These are phyloP conservation scores for Suhomyces bribrorum DNA, from an alignment of 1,139 yeast species.

Conservation along the genomic window DNA sequence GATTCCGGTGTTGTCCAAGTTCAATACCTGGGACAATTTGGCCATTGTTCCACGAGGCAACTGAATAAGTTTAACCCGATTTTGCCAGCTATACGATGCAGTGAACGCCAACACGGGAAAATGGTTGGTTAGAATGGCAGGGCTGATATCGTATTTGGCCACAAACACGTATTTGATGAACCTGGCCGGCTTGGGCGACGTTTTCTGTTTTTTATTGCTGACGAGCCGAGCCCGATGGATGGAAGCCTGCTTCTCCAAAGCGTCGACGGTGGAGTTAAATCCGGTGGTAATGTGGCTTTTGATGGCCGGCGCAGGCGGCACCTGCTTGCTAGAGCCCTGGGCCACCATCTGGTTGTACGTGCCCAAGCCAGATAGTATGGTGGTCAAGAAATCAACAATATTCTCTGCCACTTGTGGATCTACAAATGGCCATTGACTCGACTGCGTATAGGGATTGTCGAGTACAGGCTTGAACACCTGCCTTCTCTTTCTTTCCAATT, in stretches of 20 bases:
- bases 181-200: background rate
- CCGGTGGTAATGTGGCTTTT: constrained; percentile 41
- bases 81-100: constrained; percentile 33
- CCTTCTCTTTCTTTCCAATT: constrained; percentile 44
- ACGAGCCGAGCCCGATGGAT: constrained; percentile 15
- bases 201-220: constrained; percentile 12
- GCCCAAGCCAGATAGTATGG: constrained; percentile 40
- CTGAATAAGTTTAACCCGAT: constrained; percentile 51
- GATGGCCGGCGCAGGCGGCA: constrained; percentile 29
- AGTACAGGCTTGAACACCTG: constrained; percentile 62
- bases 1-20: constrained; percentile 28
- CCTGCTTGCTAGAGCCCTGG: constrained; percentile 10
- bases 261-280: constrained; percentile 54
- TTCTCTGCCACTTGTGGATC: constrained; percentile 38
- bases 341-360: constrained; percentile 26
- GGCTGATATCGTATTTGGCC: constrained; percentile 54
- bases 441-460: constrained; percentile 58
- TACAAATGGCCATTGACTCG: constrained; percentile 53
- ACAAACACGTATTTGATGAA: constrained; percentile 50
- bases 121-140: constrained; percentile 48
- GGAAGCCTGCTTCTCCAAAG: constrained; percentile 51
- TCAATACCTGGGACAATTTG: constrained; percentile 36
- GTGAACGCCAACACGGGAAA: constrained; percentile 54
- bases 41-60: constrained; percentile 51
- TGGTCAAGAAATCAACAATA: constrained; percentile 42